Base-by-base conservation (phyloP, 164 flowering plant species). In the Chloranthus sessilifolius region DNA sequence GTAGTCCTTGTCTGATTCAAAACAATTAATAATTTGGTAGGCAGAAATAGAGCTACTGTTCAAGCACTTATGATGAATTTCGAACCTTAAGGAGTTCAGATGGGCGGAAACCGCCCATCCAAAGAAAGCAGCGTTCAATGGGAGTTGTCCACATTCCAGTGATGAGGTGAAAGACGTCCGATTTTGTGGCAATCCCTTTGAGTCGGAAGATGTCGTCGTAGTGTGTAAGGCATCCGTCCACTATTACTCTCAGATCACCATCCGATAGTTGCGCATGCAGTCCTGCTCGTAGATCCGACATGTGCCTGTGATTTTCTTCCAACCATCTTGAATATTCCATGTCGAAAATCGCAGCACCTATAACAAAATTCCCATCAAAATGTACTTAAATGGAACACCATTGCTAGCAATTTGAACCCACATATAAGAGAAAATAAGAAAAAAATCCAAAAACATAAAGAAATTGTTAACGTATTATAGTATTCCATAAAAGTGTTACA, bases 91-190 rank as follows among this genome's bases (percentile, higher is more conserved):
- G 77, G 56, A 94, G 92, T 17, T 89, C 97, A 0, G 99, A 94
- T 4, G 99, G 99, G 27, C 90, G 64, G 31, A 94, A 94, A n/a
- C 97, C 99, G 1, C 95, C 97, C 88, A 94, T 86, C 99, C 97
- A 94, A 2, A 89, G 85, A 74, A 94, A 94, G 67, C 95, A 94
- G 1, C 99, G 92, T 60, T 94, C 99, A 0, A 95, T 92, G 0
- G 97, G 91, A 25, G 92, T 75, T 0, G 76, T 64, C 99, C 99
- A 94, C 85, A 84, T 79, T 29, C 99, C 99, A 2, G 86, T 82
- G 9, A 85, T 74, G 38, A 94, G 79, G 55, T 89, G 97, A 51
- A 94, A 85, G 30, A 87, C 83, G 47, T 94, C 99, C 1, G 97
- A 50, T 48, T 86, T 89, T 2, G 97, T 92, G 1, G 97, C 92